These are phyloP conservation scores for Metarhizium sp. DNA, from an alignment of 2,329 filamentous ascomycete genomes.

Conservation along the genomic window DNA sequence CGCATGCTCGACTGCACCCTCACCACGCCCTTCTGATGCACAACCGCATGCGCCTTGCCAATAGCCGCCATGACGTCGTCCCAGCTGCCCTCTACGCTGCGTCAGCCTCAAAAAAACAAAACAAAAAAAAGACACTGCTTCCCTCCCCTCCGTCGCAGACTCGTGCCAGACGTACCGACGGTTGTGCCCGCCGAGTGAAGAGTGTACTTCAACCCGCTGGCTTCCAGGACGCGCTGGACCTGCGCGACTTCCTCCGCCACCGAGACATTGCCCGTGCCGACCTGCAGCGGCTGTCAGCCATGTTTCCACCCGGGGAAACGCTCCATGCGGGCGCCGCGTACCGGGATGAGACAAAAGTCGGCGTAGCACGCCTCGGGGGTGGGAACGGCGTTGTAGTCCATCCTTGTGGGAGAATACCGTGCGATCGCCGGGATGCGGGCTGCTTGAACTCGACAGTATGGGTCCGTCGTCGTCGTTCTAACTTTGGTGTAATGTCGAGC, in stretches of 20 bases:
- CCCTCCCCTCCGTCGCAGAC: too few species aligned
- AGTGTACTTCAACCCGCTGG: constrained; percentile 69
- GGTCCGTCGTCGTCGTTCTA: too few species aligned
- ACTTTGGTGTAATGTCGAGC: too few species aligned
- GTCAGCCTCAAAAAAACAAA: neutral
- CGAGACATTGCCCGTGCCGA: constrained; percentile 70
- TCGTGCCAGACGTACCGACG: constrained; percentile 52
- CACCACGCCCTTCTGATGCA: constrained; percentile 68
- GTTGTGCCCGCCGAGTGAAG: constrained; percentile 96
- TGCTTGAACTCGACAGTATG: too few species aligned
- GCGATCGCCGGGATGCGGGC: too few species aligned
- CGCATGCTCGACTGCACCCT: constrained; percentile 85
- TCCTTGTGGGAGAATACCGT: constrained; percentile 7
- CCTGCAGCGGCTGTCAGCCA: constrained; percentile 31
- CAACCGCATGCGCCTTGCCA: constrained; percentile 72
- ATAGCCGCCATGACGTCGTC: constrained; percentile 77
- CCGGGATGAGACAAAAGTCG: constrained; percentile 74
- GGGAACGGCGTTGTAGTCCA: constrained; percentile 39
- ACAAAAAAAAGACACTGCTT: too few species aligned
- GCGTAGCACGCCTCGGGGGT: constrained; percentile 72
- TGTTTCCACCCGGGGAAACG: too few species aligned
- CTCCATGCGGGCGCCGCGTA: neutral
- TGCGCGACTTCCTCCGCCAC: constrained; percentile 79
- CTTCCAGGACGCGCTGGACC: constrained; percentile 76
- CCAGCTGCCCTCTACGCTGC: constrained; percentile 70